Percentiles rank a stretch among this genome's conserved stretches.
Conservation (phyloP, 2,329 filamentous ascomycete genomes). For the Fusarium nurragi region DNA sequence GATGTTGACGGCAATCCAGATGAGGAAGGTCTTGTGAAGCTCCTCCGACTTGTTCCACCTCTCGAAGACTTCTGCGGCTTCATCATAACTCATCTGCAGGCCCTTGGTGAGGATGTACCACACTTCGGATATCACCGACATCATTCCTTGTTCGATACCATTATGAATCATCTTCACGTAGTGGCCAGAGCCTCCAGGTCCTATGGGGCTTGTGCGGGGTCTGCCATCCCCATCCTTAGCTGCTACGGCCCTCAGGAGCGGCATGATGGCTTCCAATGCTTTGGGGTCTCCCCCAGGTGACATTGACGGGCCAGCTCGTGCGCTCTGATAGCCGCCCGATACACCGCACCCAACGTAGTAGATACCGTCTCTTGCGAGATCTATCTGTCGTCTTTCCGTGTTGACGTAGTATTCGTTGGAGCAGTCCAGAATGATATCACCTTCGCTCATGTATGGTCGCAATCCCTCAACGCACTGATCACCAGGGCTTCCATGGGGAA, state of each 20-base stretch:
- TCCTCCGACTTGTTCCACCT: neutral
- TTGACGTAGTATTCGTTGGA: conserved; percentile 12
- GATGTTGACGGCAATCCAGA: neutral
- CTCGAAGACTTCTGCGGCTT: neutral
- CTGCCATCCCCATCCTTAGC: fast-evolving
- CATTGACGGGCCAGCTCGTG: neutral
- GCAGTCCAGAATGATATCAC: conserved; percentile 7
- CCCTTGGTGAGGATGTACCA: conserved; percentile 13
- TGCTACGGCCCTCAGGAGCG: neutral
- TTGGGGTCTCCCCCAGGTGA: conserved; percentile 3
- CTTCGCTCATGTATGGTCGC: neutral
- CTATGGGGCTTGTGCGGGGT: neutral
- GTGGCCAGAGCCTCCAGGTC: conserved; percentile 57
- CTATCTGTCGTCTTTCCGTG: neutral
- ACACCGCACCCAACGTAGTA: conserved; percentile 5
- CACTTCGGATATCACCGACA: conserved; percentile 51
- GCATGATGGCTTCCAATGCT: conserved; percentile 1
- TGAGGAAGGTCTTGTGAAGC: neutral
- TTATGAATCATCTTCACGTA: conserved; percentile 83
- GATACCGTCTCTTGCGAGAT: neutral
- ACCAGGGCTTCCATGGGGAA: neutral
- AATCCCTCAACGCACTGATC: conserved; percentile 1
- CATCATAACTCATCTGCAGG: neutral
- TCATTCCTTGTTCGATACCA: conserved; percentile 78
- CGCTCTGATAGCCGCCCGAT: neutral